Conservation (phyloP, 2,329 filamentous ascomycete genomes). For the Aspergillus ochraceus region DNA sequence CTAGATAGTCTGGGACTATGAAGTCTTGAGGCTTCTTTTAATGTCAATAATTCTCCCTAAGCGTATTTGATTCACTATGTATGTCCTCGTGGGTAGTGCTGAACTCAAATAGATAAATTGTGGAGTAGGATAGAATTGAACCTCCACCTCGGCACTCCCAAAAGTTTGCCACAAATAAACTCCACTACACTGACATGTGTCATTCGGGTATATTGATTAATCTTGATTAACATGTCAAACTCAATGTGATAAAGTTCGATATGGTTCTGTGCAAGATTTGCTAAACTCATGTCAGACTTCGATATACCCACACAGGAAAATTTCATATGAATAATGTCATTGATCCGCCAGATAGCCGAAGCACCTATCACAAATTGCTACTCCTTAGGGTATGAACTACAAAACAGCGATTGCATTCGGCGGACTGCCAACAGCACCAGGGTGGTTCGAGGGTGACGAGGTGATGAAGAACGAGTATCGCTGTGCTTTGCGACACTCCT, state of each 20-base stretch:
- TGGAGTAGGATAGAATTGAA: neutral
- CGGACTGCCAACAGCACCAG: conserved; percentile 37
- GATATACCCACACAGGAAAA: too few species aligned
- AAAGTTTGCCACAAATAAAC: neutral
- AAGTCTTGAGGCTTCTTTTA: neutral
- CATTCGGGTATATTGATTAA: neutral
- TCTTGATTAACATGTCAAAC: neutral
- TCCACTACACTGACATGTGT: neutral
- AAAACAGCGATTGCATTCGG: conserved; percentile 30
- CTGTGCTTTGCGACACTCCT: conserved; percentile 37
- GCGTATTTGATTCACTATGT: neutral
- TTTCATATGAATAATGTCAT: too few species aligned
- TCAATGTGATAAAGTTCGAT: neutral
- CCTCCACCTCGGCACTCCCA: neutral
- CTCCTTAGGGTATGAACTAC: neutral
- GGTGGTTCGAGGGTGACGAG: conserved; percentile 45
- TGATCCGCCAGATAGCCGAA: too few species aligned
- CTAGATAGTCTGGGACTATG: neutral
- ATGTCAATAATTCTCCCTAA: neutral
- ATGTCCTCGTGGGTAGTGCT: neutral
- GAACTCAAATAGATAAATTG: neutral
- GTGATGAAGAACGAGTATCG: conserved; percentile 48
- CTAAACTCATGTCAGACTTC: too few species aligned
- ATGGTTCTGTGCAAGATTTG: too few species aligned
- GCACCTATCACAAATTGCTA: too few species aligned